These are phyloP conservation scores for Insectozyma bohioensis DNA, from an alignment of 1,139 yeast species.

Conservation along the genomic window DNA sequence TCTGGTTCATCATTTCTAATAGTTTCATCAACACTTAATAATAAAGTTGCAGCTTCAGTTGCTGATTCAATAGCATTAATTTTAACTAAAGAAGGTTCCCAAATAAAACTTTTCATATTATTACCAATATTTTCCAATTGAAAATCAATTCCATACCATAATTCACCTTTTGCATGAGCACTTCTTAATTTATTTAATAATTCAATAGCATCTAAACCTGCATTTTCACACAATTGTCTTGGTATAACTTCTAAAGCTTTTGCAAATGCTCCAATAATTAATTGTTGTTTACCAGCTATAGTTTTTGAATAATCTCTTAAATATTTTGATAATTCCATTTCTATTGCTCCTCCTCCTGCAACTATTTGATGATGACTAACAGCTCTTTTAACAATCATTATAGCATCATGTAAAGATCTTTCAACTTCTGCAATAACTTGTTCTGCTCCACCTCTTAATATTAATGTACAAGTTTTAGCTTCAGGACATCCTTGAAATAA, in stretches of 20 bases:
- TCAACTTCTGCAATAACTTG: slow-evolving; percentile 99
- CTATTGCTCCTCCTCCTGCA: slow-evolving; percentile 99
- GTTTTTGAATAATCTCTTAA: slow-evolving; percentile 84
- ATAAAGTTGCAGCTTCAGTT: slow-evolving; percentile 94
- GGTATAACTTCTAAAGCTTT: slow-evolving; percentile 95
- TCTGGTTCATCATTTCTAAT: slow-evolving; percentile 72
- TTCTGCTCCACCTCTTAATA: slow-evolving; percentile 96
- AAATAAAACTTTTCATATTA: slow-evolving; percentile 82
- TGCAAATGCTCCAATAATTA: slow-evolving; percentile 88
- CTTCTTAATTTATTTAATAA: slow-evolving; percentile 85
- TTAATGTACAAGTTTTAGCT: slow-evolving; percentile 89
- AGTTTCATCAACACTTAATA: slow-evolving; percentile 93
- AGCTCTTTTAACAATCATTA: slow-evolving; percentile 96
- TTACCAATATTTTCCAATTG: slow-evolving; percentile 79
- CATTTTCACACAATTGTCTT: slow-evolving; percentile 95
- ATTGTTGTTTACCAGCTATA: slow-evolving; percentile 94
- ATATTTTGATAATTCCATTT: slow-evolving; percentile 91
- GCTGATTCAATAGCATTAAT: slow-evolving; percentile 93
- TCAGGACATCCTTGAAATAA: slow-evolving; percentile 89
- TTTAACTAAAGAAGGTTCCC: slow-evolving; percentile 98
- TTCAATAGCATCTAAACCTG: slow-evolving; percentile 96
- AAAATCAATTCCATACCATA: slow-evolving; percentile 91
- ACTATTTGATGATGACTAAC: slow-evolving; percentile 83
- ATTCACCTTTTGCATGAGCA: slow-evolving; percentile 91
- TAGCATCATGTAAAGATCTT: slow-evolving; percentile 95